Evolutionary conservation across 2,329 filamentous ascomycete genomes (phyloP), one percentile per base, ranked within the genome.

Genomic region (Onygenales sp.): DNA sequence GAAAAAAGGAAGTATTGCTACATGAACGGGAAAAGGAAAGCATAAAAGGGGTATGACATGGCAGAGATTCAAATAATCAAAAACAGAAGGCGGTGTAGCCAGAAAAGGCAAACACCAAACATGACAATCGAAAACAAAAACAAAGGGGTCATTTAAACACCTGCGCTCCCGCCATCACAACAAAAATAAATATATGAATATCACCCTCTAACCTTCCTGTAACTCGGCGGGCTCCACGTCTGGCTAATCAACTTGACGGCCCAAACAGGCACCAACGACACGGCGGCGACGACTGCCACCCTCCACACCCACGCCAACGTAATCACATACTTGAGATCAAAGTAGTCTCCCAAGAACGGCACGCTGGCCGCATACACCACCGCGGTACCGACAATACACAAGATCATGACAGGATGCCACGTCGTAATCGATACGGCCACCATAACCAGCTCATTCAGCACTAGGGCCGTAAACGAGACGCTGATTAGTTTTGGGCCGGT

Each of bases 371-470:
- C 76, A 64, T 88, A 98, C n/a, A 92, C 68, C 32, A 86, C 67
- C 44, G 87, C 85, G 0, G 93, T 98, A 11, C 88, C 91, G 5
- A 95, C 64, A 56, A 97, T 86, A 59, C 80, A 85, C 50, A 88
- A 74, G 52, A 95, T 85, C 91, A 97, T 97, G 57, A 92, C 78
- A 40, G 86, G 86, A 69, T 97, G 93, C 93, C 93, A 98, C 0
- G 93, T 98, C 3, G 89, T 95, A 62, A 98, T 88, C 67, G 95
- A 88, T 55, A 95, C 88, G 3, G 91, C 92, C 2, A 97, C 93
- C 94, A 98, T 98, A 62, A 94, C 81, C 55, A 98, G 80, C 68
- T 98, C 93, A 68, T 97, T 98, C 57, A 97, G 75, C 4, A 98
- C 84, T 2, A 98, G 81, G 0, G 90, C 89, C 0, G 92, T 94